A percentile compares a stretch with the other conserved stretches of the same genome.
Evolutionary conservation across 352 stramenopile genomes (phyloP).

Genomic region (Phytophthora brassicae): DNA sequence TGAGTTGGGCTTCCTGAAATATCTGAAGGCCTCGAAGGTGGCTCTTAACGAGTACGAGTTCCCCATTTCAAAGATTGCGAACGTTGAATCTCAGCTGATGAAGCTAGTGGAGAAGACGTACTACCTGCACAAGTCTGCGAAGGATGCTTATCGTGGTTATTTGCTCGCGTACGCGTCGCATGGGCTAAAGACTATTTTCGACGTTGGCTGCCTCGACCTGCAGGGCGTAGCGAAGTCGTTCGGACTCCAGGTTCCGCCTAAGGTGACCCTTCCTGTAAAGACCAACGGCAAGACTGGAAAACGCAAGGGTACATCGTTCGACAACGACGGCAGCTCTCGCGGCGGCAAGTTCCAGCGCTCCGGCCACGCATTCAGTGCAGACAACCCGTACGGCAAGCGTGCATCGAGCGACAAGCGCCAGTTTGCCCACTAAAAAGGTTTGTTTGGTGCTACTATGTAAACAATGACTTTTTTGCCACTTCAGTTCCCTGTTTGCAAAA

Average conservation of each 20-base stretch:
- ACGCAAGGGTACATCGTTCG: slow-evolving; percentile 63
- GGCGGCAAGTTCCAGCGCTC: slow-evolving; percentile 70
- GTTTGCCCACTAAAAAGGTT: slow-evolving; percentile 76
- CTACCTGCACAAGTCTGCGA: slow-evolving; percentile 97
- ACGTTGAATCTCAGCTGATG: slow-evolving; percentile 97
- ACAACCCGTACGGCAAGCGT: slow-evolving; percentile 97
- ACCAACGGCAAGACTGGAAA: slow-evolving; percentile 79
- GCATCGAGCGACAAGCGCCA: slow-evolving; percentile 90
- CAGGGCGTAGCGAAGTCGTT: slow-evolving; percentile 97
- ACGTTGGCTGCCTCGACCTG: slow-evolving; percentile 97
- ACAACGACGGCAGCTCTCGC: slow-evolving; percentile 46
- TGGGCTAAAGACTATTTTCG: slow-evolving; percentile 98
- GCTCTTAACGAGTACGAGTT: slow-evolving; percentile 99
- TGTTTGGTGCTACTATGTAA: slow-evolving; percentile 29
- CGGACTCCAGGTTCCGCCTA: slow-evolving; percentile 96
- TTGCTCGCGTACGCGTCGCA: slow-evolving; percentile 98
- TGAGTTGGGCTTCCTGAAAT: slow-evolving; percentile 98
- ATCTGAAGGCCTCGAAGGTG: slow-evolving; percentile 97
- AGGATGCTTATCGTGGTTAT: slow-evolving; percentile 98
- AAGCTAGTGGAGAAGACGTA: slow-evolving; percentile 99
- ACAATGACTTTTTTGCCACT: slow-evolving; percentile 21
- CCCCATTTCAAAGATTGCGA: slow-evolving; percentile 96
- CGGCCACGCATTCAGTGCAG: slow-evolving; percentile 96
- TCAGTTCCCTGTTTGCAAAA: slow-evolving; percentile 33
- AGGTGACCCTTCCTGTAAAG: slow-evolving; percentile 95